Percentiles rank a stretch among this genome's conserved stretches.
Evolutionary conservation across 495 filamentous ascomycete genomes (phyloP).

Genomic region (Delitschia confertaspora): DNA sequence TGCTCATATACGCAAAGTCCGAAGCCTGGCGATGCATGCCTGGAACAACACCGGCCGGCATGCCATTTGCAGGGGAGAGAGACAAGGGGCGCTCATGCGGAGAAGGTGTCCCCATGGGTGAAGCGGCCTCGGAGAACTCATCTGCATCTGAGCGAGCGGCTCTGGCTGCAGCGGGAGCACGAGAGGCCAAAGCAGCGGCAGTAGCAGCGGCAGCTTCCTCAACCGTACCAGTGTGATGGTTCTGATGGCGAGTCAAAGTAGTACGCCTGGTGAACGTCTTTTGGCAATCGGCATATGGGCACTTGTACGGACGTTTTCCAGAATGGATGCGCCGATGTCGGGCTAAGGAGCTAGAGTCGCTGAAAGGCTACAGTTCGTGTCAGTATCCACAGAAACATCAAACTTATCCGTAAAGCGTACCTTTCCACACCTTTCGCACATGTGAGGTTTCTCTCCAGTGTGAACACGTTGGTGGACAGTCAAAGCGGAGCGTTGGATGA

Average conservation of each 20-base stretch:
- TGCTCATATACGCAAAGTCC: conserved; percentile 57
- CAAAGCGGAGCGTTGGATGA: conserved; percentile 95
- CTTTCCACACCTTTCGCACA: conserved; percentile 96
- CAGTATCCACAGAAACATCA: not conserved
- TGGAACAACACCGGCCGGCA: conserved; percentile 54
- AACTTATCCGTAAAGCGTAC: conserved; percentile 40
- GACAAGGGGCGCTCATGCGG: conserved; percentile 67
- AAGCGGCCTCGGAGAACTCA: conserved; percentile 68
- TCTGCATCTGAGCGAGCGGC: conserved; percentile 64
- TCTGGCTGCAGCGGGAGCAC: conserved; percentile 45
- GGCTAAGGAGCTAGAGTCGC: conserved; percentile 91
- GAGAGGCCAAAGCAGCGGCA: conserved; percentile 66
- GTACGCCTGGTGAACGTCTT: conserved; percentile 97
- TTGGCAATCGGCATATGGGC: conserved; percentile 93
- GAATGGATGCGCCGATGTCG: conserved; percentile 92
- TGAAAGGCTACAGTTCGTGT: conserved; percentile 65
- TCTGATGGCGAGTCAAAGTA: conserved; percentile 90
- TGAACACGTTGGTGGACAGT: conserved; percentile 94
- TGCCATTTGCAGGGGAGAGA: conserved; percentile 68
- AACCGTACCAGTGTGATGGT: conserved; percentile 89
- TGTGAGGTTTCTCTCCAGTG: conserved; percentile 95
- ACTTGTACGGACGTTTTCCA: conserved; percentile 93
- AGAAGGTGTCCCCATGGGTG: conserved; percentile 80
- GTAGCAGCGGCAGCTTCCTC: conserved; percentile 88
- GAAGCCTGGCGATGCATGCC: conserved; percentile 58